A percentile compares a stretch with the other conserved stretches of the same genome.
Conservation (phyloP, 768 basidiomycete genomes). For the Suillus weaverae region DNA sequence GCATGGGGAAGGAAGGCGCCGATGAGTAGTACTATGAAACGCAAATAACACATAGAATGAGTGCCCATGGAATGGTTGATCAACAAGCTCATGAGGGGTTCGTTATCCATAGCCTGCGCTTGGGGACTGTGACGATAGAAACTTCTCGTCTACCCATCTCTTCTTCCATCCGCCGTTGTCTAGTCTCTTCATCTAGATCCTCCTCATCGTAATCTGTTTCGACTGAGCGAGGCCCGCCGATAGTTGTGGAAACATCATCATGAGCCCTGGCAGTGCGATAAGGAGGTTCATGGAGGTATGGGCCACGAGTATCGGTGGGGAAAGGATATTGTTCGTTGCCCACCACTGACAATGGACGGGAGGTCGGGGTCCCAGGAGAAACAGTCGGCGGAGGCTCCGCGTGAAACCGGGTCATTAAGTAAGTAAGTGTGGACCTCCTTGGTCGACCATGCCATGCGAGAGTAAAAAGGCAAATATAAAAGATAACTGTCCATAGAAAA, state of each 20-base stretch:
- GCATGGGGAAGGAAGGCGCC: neutral
- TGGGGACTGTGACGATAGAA: constrained; percentile 76
- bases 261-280: constrained; percentile 45
- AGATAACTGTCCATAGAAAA: constrained; percentile 57
- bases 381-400: constrained; percentile 28
- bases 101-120: constrained; percentile 69
- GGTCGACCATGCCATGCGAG: constrained; percentile 63
- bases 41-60: constrained; percentile 5
- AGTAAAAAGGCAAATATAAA: constrained; percentile 53
- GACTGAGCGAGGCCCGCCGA: constrained; percentile 46
- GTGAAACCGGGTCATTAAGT: constrained; percentile 47
- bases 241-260: constrained; percentile 42
- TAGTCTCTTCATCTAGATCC: constrained; percentile 71
- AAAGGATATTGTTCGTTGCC: constrained; percentile 46
- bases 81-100: constrained; percentile 52
- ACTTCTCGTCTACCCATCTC: constrained; percentile 83
- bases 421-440: constrained; percentile 55
- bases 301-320: constrained; percentile 48
- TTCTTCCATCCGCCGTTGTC: constrained; percentile 75
- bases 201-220: constrained; percentile 65
- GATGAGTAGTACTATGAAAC: neutral
- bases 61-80: constrained; percentile 2
- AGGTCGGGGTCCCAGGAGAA: constrained; percentile 37
- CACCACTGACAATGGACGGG: constrained; percentile 40
- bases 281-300: constrained; percentile 69